Percentiles rank a stretch among this genome's conserved stretches.
phyloP scores from a whole-genome alignment of 345 rosid genomes.

The Crucihimalaya himalaica region DNA sequence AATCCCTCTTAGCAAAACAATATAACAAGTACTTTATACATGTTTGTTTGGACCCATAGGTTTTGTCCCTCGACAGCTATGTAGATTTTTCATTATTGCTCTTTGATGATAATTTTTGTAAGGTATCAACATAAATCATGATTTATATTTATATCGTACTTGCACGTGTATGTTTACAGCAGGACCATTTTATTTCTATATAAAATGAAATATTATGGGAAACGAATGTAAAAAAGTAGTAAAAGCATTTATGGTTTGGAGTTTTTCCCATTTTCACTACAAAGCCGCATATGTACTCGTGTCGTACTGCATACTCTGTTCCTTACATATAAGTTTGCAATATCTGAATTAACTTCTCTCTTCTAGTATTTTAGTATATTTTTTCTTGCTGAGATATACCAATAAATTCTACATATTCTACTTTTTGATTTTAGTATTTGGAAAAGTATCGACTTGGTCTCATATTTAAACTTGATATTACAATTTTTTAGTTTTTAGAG shows the following conservation, averaged over 20 bases:
- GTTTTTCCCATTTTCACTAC: constrained; percentile 41
- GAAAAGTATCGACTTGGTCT: constrained; percentile 15
- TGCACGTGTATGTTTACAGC: constrained; percentile 43
- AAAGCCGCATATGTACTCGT: constrained; percentile 39
- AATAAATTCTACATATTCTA: neutral
- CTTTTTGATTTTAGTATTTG: constrained; percentile 18
- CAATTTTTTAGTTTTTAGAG: neutral
- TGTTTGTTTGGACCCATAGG: constrained; percentile 43
- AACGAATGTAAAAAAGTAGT: constrained; percentile 36
- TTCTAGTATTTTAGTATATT: neutral
- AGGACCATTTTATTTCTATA: constrained; percentile 6
- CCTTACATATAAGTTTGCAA: constrained; percentile 37
- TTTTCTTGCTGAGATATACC: neutral
- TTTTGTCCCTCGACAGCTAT: constrained; percentile 43
- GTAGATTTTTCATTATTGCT: constrained; percentile 37
- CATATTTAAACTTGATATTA: neutral
- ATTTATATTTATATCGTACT: constrained; percentile 40
- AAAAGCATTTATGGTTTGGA: constrained; percentile 41
- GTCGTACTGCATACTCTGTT: constrained; percentile 40
- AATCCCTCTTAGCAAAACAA: constrained; percentile 25
- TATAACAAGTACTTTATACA: constrained; percentile 8
- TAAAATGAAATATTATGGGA: neutral
- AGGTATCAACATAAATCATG: constrained; percentile 26
- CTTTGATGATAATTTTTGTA: constrained; percentile 36
- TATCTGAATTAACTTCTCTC: constrained; percentile 28